Conservation (phyloP, 257 asterid species). For the Solanum rostratum region DNA sequence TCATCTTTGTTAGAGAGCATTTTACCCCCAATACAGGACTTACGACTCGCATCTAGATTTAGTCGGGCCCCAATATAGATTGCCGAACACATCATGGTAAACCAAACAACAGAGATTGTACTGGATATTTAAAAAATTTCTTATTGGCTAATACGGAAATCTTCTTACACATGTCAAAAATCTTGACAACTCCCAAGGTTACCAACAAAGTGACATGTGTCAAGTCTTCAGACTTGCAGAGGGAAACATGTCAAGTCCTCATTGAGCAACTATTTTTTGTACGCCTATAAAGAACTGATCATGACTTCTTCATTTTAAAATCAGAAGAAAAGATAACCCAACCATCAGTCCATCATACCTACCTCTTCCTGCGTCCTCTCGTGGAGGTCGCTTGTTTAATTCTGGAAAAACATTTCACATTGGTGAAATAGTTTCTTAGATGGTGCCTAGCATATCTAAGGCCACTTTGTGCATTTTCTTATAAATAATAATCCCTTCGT, state of each 20-base stretch:
- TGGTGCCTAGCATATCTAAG: not conserved
- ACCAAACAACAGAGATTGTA: too few relatives aligned
- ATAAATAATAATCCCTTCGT: not conserved
- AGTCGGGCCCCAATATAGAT: too few relatives aligned
- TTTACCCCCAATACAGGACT: too few relatives aligned
- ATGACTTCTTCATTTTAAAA: not conserved
- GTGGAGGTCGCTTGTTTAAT: not conserved
- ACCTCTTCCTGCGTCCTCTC: not conserved
- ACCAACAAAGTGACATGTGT: not conserved
- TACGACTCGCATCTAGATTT: too few relatives aligned
- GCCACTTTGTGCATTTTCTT: not conserved
- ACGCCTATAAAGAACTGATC: not conserved
- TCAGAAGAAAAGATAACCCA: not conserved
- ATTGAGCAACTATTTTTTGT: too few relatives aligned
- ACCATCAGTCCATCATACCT: not conserved
- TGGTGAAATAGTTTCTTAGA: not conserved
- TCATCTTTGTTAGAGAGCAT: too few relatives aligned
- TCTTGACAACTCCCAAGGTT: too few relatives aligned
- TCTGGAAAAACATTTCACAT: not conserved
- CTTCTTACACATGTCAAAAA: too few relatives aligned
- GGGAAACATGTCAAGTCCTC: not conserved
- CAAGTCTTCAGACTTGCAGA: not conserved
- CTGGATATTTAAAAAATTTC: too few relatives aligned
- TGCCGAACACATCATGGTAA: too few relatives aligned
- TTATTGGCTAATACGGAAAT: too few relatives aligned